These are phyloP conservation scores for Orbilia javanica DNA, from an alignment of 2,329 filamentous ascomycete genomes.

Conservation along the genomic window DNA sequence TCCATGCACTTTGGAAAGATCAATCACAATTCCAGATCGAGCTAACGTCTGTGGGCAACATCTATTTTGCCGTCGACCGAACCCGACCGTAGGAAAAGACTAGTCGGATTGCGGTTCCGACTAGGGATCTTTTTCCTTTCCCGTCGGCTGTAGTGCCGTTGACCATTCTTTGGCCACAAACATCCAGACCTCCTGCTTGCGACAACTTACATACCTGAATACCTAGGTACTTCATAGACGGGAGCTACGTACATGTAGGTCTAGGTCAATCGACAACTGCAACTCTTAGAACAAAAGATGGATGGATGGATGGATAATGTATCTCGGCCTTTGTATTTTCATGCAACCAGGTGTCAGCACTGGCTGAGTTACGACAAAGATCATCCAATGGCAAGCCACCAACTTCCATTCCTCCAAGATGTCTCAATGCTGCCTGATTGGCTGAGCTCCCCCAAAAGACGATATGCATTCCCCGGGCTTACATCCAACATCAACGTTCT, in stretches of 20 bases:
- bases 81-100: neutral
- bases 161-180: neutral
- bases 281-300: neutral
- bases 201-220: neutral
- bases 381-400: constrained; percentile 40
- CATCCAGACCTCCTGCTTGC: constrained; percentile 30
- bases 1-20: constrained; percentile 1
- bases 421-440: constrained; percentile 31
- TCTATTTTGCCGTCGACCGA: constrained; percentile 28
- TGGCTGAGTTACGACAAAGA: constrained; percentile 45
- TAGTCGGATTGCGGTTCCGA: constrained; percentile 39
- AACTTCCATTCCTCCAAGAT: constrained; percentile 23
- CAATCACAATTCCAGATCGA: constrained; percentile 57
- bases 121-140: constrained; percentile 34
- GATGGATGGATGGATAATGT: too few species aligned
- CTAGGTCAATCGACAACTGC: neutral
- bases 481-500: constrained; percentile 29
- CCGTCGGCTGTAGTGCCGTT: constrained; percentile 14
- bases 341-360: constrained; percentile 29
- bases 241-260: neutral
- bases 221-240: neutral
- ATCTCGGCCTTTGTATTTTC: constrained; percentile 8
- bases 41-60: constrained; percentile 34
- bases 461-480: constrained; percentile 40
- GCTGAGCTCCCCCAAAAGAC: neutral